phyloP scores from a whole-genome alignment of 2,329 filamentous ascomycete species.

The Nannizziopsis barbatae region DNA sequence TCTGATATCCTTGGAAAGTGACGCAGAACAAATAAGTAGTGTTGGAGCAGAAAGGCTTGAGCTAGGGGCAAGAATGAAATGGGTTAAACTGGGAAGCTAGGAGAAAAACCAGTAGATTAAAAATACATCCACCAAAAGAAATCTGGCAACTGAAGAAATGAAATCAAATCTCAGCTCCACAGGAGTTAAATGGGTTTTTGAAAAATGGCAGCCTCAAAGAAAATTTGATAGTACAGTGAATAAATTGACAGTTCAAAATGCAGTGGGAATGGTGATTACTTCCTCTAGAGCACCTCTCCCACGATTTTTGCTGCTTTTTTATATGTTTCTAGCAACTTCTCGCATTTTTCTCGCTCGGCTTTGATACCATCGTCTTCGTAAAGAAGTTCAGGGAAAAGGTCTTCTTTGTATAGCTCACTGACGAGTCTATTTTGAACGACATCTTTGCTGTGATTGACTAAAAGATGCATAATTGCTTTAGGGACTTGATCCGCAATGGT shows the following conservation, averaged over 20 bases:
- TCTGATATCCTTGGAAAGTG: too few species aligned
- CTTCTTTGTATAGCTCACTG: constrained; percentile 87
- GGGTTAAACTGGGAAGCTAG: too few species aligned
- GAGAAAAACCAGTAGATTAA: too few species aligned
- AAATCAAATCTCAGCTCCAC: too few species aligned
- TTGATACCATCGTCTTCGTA: constrained; percentile 98
- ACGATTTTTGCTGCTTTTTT: constrained; percentile 97
- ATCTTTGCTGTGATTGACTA: constrained; percentile 97
- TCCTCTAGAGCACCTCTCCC: constrained; percentile 69
- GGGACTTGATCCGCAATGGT: constrained; percentile 98
- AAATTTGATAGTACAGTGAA: not conserved
- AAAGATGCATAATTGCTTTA: constrained; percentile 96
- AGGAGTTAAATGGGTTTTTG: too few species aligned
- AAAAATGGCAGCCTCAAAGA: not conserved
- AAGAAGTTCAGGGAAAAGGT: constrained; percentile 78
- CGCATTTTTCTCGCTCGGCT: constrained; percentile 96
- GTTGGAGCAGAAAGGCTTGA: too few species aligned
- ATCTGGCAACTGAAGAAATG: too few species aligned
- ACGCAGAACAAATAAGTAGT: too few species aligned
- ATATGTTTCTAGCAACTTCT: constrained; percentile 89
- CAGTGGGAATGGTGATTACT: not conserved
- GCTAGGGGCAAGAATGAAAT: too few species aligned
- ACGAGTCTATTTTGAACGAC: constrained; percentile 95
- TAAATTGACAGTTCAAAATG: not conserved
- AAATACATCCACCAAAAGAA: too few species aligned